These are phyloP conservation scores for Scheffersomyces segobiensis DNA, from an alignment of 1,139 yeast genomes.

Conservation along the genomic window DNA sequence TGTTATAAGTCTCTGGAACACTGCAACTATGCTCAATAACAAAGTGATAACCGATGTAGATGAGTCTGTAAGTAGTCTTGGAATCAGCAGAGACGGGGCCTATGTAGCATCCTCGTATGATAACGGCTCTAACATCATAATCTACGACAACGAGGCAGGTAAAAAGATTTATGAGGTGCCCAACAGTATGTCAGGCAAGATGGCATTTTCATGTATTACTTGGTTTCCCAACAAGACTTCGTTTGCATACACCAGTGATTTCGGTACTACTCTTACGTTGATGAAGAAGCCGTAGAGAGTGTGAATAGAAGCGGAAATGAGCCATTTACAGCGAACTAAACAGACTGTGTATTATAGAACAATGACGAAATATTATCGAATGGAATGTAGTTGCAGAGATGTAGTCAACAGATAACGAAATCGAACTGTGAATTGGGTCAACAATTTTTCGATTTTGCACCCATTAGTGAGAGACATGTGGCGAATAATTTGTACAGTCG, in stretches of 20 bases:
- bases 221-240: slow-evolving; percentile 46
- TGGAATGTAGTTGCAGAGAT: too few species aligned
- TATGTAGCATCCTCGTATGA: slow-evolving; percentile 48
- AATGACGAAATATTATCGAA: too few species aligned
- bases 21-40: slow-evolving; percentile 44
- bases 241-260: slow-evolving; percentile 35
- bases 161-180: slow-evolving; percentile 36
- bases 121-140: slow-evolving; percentile 35
- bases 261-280: slow-evolving; percentile 25
- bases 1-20: slow-evolving; percentile 61
- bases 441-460: neutral
- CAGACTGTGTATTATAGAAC: too few species aligned
- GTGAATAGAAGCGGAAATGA: neutral
- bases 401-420: too few species aligned
- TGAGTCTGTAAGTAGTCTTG: slow-evolving; percentile 49
- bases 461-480: neutral
- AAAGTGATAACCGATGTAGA: slow-evolving; percentile 49
- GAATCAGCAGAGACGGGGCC: slow-evolving; percentile 45
- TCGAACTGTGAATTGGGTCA: neutral
- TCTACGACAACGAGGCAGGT: slow-evolving; percentile 38
- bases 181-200: slow-evolving; percentile 36
- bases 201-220: slow-evolving; percentile 31
- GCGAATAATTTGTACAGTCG: too few species aligned
- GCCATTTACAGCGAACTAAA: neutral
- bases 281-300: slow-evolving; percentile 7